These are phyloP conservation scores for Wickerhamomyces sp. DNA, from an alignment of 1,139 yeast species.

Conservation along the genomic window DNA sequence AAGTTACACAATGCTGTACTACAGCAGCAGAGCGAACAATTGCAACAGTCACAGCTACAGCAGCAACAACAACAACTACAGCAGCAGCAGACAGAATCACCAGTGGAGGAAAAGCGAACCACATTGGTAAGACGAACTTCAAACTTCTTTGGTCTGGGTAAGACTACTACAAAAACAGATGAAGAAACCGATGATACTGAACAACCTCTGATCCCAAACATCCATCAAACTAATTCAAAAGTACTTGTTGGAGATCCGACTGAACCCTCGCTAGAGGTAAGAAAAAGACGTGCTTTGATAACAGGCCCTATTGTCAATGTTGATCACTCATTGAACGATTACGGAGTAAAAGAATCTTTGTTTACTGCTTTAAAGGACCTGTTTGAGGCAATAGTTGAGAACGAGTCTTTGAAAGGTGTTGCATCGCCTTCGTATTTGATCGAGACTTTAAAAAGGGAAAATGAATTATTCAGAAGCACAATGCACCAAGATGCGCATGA, in stretches of 20 bases:
- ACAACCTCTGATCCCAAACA: conserved; percentile 24
- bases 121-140: conserved; percentile 21
- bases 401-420: conserved; percentile 67
- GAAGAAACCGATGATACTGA: conserved; percentile 3
- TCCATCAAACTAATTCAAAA: conserved; percentile 37
- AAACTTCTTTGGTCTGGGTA: conserved; percentile 23
- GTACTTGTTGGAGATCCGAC: conserved; percentile 45
- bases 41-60: conserved; percentile 1
- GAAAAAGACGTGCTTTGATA: conserved; percentile 75
- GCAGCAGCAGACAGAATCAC: conserved; percentile 6
- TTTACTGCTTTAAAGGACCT: conserved; percentile 78
- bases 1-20: conserved; percentile 27
- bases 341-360: conserved; percentile 50
- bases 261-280: conserved; percentile 60
- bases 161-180: conserved; percentile 12
- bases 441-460: conserved; percentile 72
- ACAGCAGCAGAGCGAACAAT: conserved; percentile 5
- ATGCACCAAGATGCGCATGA: conserved; percentile 99
- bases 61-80: conserved; percentile 5
- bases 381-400: conserved; percentile 79
- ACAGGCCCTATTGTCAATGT: conserved; percentile 83
- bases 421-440: conserved; percentile 78
- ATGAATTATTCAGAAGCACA: conserved; percentile 77
- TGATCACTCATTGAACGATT: conserved; percentile 56
- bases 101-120: conserved; percentile 7